Percentiles rank a stretch among this genome's conserved stretches.
Evolutionary conservation across 2,329 filamentous ascomycete genomes (phyloP).

Genomic region (Hypoxylon sp.): DNA sequence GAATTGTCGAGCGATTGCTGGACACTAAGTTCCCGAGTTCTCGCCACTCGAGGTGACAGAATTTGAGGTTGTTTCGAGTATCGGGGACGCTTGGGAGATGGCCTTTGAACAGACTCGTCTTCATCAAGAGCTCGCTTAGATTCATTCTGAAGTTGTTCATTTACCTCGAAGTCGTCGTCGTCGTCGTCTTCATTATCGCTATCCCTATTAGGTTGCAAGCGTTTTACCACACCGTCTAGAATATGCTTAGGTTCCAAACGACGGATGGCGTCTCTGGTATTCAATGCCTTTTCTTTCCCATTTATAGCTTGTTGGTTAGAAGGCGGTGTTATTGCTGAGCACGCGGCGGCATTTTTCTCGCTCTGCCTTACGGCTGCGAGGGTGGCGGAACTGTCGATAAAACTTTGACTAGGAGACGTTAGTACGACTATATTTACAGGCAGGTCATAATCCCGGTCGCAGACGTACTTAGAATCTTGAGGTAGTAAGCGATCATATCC

Average conservation of each 20-base stretch:
- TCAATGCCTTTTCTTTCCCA: conserved; percentile 30
- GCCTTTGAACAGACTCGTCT: conserved; percentile 5
- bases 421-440: conserved; percentile 24
- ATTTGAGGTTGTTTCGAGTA: conserved; percentile 20
- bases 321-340: conserved; percentile 11
- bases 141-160: conserved; percentile 44
- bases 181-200: conserved; percentile 30
- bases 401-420: conserved; percentile 47
- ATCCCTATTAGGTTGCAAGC: conserved; percentile 8
- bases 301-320: conserved; percentile 36
- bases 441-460: background rate
- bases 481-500: conserved; percentile 45
- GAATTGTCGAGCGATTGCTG: conserved; percentile 20
- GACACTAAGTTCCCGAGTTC: background rate
- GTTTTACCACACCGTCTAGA: conserved; percentile 33
- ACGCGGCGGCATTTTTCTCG: conserved; percentile 25
- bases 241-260: conserved; percentile 41
- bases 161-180: conserved; percentile 47
- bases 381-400: conserved; percentile 43
- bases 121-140: conserved; percentile 34
- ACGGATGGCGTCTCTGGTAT: conserved; percentile 46
- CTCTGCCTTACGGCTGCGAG: conserved; percentile 46
- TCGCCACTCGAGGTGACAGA: conserved; percentile 7
- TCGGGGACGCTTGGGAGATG: conserved; percentile 39
- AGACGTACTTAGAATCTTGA: conserved; percentile 43